Base-by-base conservation (phyloP, 768 basidiomycete genomes). In the Grammothele lineata region DNA sequence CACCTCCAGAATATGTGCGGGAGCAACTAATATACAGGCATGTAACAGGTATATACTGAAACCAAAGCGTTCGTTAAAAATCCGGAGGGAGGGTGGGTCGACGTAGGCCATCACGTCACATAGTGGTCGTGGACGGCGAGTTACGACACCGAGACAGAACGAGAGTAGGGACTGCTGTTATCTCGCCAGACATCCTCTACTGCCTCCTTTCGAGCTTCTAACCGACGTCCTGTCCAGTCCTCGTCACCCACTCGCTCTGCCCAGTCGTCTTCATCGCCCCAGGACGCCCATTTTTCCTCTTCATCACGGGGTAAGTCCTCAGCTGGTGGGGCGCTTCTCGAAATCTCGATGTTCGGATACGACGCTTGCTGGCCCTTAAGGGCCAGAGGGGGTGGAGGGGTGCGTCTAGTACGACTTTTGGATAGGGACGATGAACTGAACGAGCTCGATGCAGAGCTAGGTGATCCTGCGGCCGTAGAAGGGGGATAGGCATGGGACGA, bases 401-500 rank as follows among this genome's bases (percentile, higher is more conserved):
- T 57, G 35, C 56, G 56, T 21, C 59, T 54, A n/a, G n/a, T n/a
- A 14, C 53, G 54, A 3, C 55, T 51, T 18, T 40, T 50, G 14
- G 58, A 47, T 1, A 51, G 38, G 4, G 60, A 55, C 17, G 64
- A 62, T 38, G 63, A 44, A 27, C 62, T 57, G 6, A 62, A 65
- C 35, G 62, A 60, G 21, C 65, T 59, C 26, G 61, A 70, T 2
- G 74, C 62, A 33, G 71, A 57, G 44, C 48, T 50, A 21, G 54
- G 55, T 72, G 50, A 66, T 19, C 27, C 15, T 3, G 25, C 70
- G 15, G 69, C 62, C 19, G 72, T 66, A 53, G 73, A 77, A 12
- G 85, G 85, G 24, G 85, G 85, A 59, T 87, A 86, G 21, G 78
- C 72, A 54, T 84, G 80, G 26, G 63, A 46, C 1, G 70, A 70